These are phyloP conservation scores for Colletotrichum simmondsii DNA, from an alignment of 2,329 filamentous ascomycete species.

Conservation along the genomic window DNA sequence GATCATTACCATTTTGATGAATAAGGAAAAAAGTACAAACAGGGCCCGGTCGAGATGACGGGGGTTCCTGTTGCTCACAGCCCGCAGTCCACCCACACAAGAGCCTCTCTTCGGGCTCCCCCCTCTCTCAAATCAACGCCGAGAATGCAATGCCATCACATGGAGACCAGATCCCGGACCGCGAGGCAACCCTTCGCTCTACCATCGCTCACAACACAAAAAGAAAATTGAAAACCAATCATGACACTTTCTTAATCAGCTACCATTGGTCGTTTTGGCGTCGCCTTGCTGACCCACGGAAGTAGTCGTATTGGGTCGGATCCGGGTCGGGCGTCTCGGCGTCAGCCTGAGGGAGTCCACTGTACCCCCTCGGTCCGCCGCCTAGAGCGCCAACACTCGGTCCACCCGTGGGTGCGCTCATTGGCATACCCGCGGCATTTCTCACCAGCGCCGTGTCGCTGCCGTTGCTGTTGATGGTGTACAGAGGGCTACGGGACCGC, in stretches of 20 bases:
- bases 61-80: not conserved
- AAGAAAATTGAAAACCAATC: constrained; percentile 11
- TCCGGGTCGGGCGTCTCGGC: constrained; percentile 49
- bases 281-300: constrained; percentile 52
- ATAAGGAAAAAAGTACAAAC: not conserved
- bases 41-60: not conserved
- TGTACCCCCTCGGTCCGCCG: constrained; percentile 69
- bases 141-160: constrained; percentile 26
- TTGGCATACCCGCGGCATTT: constrained; percentile 63
- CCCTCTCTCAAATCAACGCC: constrained; percentile 13
- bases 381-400: constrained; percentile 63
- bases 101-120: not conserved
- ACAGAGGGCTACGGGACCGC: constrained; percentile 58
- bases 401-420: constrained; percentile 51
- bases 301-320: constrained; percentile 67
- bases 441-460: constrained; percentile 64
- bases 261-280: constrained; percentile 52
- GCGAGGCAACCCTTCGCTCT: constrained; percentile 14
- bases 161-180: constrained; percentile 15
- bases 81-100: not conserved
- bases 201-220: constrained; percentile 18
- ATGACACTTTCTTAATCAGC: constrained; percentile 38
- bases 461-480: constrained; percentile 59
- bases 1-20: constrained; percentile 26
- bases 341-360: constrained; percentile 66